Evolutionary conservation across 306 rosid genomes (phyloP), one percentile per base, ranked within the genome.

Genomic region (Bauhinia variegata): DNA sequence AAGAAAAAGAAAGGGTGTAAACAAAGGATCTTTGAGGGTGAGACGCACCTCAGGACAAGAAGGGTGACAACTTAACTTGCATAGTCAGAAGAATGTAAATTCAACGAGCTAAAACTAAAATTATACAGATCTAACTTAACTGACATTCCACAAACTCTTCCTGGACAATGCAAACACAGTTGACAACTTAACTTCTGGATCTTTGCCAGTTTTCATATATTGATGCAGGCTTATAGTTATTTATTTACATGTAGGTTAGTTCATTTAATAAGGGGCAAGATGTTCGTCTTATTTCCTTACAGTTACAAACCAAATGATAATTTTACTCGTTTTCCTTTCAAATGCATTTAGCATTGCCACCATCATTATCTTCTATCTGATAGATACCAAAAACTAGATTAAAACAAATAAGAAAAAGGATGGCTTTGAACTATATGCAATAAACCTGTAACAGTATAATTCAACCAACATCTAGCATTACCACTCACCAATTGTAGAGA

Each of bases 401-500:
- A 11, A 36, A 38, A 47, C 70, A 7, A 46, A 52, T 3, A 48
- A 66, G 43, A 47, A 54, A 74, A 59, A 47, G 47, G 16, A 55
- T 56, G 33, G 7, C 42, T 31, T 66, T 38, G 33, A 13, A 36
- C 17, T 15, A 31, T 6, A 63, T 14, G 33, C 8, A 32, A 57
- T 63, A 39, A 46, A 30, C 32, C 51, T 13, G 30, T 11, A 60
- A 60, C n/a, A 18, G 54, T 37, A n/a, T 34, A 55, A 46, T 66
- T 16, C 15, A 15, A 13, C 65, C 54, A 37, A 71, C 6, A 34
- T 28, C 70, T 42, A 44, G 74, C 65, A 34, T 44, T 74, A 52
- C 33, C 43, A 75, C 89, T 80, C 76, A 93, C 99, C 99, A 60
- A 93, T 88, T 44, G 99, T 90, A 33, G 99, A 90, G 85, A 93